Base-by-base conservation (phyloP, 805 yeast genomes). In the Pichia nanzhaoensis region DNA sequence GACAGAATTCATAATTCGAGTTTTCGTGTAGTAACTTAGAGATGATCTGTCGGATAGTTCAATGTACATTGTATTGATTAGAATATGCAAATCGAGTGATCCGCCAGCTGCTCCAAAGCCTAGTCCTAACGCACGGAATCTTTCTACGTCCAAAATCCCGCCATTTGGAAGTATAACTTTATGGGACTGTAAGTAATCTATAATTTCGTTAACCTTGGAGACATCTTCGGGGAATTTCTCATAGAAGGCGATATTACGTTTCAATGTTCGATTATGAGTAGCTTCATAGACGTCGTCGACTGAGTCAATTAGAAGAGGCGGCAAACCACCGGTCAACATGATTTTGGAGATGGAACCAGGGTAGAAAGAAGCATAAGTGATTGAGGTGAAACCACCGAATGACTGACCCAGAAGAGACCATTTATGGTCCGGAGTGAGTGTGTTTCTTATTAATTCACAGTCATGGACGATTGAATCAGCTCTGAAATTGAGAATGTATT, bases 281-380 rank as follows among this genome's bases (percentile, higher is more conserved):
- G 73, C 73, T 10, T 47, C 44, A 51, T 77, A 75, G 8, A 78
- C 80, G 33, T 71, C 71, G 40, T 71, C 76, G 5, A 75, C 68
- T 1, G 64, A 52, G 3, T 46, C 30, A 28, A 52, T 55, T 5
- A 63, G 65, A 16, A 78, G 55, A 1, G 83, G 82, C 2, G 84
- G 82, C 13, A 78, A 65, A 5, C 83, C 84, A 1, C 81, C 84
- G 1, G 83, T 71, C 20, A 77, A 57, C 16, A 78, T 53, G 1
- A 73, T 73, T 41, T 67, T 70, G 35, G 63, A 63, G 22, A 78
- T 47, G 2, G 73, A 61, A 1, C 57, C 55, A 1, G 55, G 52
- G 27, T 40, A 52, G 13, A 44, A 27, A 1, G 52, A 49, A 20
- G 44, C 42, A 21, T 49, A 49, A 10, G 46, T 27, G 9, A 49